These are phyloP conservation scores for Sutorius australiensis DNA, from an alignment of 768 basidiomycete species.

Conservation along the genomic window DNA sequence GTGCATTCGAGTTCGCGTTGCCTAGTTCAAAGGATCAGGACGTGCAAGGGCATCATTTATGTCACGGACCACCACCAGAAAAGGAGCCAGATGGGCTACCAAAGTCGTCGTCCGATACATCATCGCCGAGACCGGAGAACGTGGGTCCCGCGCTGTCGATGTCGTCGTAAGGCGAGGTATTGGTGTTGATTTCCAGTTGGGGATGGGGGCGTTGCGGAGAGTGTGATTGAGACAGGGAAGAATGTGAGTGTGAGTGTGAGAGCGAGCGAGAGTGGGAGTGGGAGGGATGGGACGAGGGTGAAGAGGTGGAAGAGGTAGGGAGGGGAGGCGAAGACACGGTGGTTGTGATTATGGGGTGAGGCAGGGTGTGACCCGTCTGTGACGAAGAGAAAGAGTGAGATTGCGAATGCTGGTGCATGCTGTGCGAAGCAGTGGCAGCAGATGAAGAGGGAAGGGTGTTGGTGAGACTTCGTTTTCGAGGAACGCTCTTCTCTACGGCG, in stretches of 20 bases:
- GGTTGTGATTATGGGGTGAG: conserved; percentile 32
- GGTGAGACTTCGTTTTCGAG: conserved; percentile 66
- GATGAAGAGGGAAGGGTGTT: conserved; percentile 35
- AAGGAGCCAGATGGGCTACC: conserved; percentile 17
- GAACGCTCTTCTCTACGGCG: conserved; percentile 47
- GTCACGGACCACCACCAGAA: conserved; percentile 4
- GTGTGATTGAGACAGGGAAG: conserved; percentile 20
- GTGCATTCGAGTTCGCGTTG: conserved; percentile 11
- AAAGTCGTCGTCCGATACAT: conserved; percentile 26
- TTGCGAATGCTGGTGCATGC: conserved; percentile 25
- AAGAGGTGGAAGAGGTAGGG: conserved; percentile 21
- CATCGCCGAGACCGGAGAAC: conserved; percentile 20
- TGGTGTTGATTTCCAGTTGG: conserved; percentile 30
- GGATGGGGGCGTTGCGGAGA: conserved; percentile 15
- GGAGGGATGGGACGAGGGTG: conserved; percentile 23
- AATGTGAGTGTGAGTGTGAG: conserved; percentile 22
- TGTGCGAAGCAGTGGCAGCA: conserved; percentile 5
- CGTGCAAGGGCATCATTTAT: background rate
- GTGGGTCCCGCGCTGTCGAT: conserved; percentile 44
- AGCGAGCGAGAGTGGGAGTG: conserved; percentile 20
- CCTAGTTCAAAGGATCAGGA: conserved; percentile 2
- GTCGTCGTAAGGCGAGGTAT: conserved; percentile 51
- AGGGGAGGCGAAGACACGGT: conserved; percentile 30
- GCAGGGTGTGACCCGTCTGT: conserved; percentile 12
- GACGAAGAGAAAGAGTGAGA: conserved; percentile 24